Percentiles rank a stretch among this genome's conserved stretches.
These are phyloP conservation scores for Paecilomyces dactylethromorphus DNA, from an alignment of 2,329 filamentous ascomycete species.

Conservation along the genomic window DNA sequence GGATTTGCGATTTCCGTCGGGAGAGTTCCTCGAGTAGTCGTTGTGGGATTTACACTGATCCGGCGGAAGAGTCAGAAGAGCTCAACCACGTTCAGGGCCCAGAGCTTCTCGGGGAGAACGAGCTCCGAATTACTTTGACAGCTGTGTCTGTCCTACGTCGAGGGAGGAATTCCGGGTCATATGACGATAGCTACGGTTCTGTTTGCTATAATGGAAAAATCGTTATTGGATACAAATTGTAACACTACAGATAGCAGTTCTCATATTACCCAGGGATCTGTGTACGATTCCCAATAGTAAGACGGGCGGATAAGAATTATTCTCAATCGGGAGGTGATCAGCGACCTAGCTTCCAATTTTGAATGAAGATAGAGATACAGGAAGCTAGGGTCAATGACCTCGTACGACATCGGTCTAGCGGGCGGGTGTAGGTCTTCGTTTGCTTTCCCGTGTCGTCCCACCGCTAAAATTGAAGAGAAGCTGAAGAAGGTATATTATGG, in stretches of 20 bases:
- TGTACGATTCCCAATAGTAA: neutral
- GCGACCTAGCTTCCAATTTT: neutral
- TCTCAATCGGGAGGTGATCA: neutral
- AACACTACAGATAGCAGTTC: too few relatives aligned
- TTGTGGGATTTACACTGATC: too few relatives aligned
- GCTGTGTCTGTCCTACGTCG: neutral
- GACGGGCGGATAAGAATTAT: neutral
- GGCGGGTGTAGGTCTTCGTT: neutral
- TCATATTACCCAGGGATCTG: too few relatives aligned
- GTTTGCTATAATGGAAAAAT: neutral
- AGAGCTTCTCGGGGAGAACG: too few relatives aligned
- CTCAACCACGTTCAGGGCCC: too few relatives aligned
- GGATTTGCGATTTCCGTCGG: neutral
- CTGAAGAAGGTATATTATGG: too few relatives aligned
- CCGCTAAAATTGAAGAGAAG: neutral
- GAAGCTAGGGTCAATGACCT: neutral
- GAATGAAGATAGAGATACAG: neutral
- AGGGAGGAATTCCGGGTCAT: neutral
- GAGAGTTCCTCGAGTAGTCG: neutral
- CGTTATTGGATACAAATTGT: neutral
- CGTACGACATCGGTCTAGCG: neutral
- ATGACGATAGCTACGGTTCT: neutral
- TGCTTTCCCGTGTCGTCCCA: neutral
- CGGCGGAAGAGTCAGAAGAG: too few relatives aligned
- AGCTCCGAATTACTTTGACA: too few relatives aligned